Percentiles rank a stretch among this genome's conserved stretches.
These are phyloP conservation scores for Epichloe sp. DNA, from an alignment of 2,329 filamentous ascomycete genomes.

Conservation along the genomic window DNA sequence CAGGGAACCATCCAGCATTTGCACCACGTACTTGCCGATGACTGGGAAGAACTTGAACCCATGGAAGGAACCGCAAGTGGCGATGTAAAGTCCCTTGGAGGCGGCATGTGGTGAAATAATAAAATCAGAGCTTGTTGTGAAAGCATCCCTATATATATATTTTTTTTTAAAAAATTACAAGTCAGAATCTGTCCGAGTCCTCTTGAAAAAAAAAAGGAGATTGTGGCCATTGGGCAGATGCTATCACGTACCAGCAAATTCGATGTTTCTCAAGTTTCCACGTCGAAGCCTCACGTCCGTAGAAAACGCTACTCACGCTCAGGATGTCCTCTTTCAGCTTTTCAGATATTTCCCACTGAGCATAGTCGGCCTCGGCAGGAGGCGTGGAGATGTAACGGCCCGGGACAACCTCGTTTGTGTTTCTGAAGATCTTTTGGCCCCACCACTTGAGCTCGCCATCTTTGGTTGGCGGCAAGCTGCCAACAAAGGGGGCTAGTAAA, in stretches of 20 bases:
- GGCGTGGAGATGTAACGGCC: constrained; percentile 43
- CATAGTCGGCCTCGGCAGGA: constrained; percentile 41
- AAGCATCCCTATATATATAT: constrained; percentile 42
- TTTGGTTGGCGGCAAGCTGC: constrained; percentile 41
- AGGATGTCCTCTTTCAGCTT: constrained; percentile 44
- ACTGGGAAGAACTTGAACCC: constrained; percentile 56
- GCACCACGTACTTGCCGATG: constrained; percentile 47
- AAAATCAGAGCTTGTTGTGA: constrained; percentile 48
- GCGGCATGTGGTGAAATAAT: constrained; percentile 45
- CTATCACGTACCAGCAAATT: constrained; percentile 47
- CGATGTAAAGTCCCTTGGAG: constrained; percentile 42
- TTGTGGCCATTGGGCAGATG: not conserved
- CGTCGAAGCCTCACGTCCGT: constrained; percentile 38
- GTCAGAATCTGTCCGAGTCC: not conserved
- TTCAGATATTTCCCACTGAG: constrained; percentile 46
- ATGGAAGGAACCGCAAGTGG: constrained; percentile 53
- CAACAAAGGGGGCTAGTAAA: constrained; percentile 40
- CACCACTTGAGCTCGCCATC: constrained; percentile 44
- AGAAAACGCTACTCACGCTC: constrained; percentile 44
- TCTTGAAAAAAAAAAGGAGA: not conserved
- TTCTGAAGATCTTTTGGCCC: constrained; percentile 46
- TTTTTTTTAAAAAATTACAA: too few species aligned
- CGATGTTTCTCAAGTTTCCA: constrained; percentile 50
- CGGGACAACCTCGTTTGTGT: constrained; percentile 37
- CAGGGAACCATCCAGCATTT: constrained; percentile 37